These are phyloP conservation scores for Hypoxylon rickii DNA, from an alignment of 495 filamentous ascomycete species.

Conservation along the genomic window DNA sequence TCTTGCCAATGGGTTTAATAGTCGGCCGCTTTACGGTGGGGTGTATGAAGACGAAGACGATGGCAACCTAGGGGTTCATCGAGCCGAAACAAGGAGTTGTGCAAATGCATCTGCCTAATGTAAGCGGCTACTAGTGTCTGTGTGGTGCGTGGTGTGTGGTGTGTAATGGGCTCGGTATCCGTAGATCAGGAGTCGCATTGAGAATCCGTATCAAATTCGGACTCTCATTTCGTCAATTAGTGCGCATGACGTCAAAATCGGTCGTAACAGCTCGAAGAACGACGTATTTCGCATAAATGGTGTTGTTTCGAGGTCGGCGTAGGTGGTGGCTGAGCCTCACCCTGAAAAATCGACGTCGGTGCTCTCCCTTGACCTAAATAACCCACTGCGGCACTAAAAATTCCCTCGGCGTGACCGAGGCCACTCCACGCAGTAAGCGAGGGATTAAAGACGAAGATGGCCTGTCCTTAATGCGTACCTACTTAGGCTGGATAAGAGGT, in stretches of 20 bases:
- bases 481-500: too few species aligned
- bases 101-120: constrained; percentile 21
- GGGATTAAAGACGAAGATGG: constrained; percentile 17
- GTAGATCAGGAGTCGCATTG: constrained; percentile 9
- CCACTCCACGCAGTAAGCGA: constrained; percentile 29
- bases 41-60: neutral
- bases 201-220: constrained; percentile 18
- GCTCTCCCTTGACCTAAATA: constrained; percentile 17
- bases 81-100: constrained; percentile 6
- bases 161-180: too few species aligned
- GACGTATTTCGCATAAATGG: constrained; percentile 24
- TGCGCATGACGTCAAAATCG: constrained; percentile 25
- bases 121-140: constrained; percentile 8
- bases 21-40: constrained; percentile 13
- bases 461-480: neutral
- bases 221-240: constrained; percentile 17
- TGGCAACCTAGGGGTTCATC: neutral
- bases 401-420: constrained; percentile 30
- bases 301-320: constrained; percentile 22
- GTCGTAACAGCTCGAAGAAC: constrained; percentile 1
- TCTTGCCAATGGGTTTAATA: constrained; percentile 12
- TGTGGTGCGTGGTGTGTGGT: neutral
- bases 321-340: constrained; percentile 31
- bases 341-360: constrained; percentile 24
- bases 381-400: constrained; percentile 25